A percentile compares a stretch with the other conserved stretches of the same genome.
Evolutionary conservation across 495 filamentous ascomycete species (phyloP).

Genomic region (Lophiostoma macrostomum): DNA sequence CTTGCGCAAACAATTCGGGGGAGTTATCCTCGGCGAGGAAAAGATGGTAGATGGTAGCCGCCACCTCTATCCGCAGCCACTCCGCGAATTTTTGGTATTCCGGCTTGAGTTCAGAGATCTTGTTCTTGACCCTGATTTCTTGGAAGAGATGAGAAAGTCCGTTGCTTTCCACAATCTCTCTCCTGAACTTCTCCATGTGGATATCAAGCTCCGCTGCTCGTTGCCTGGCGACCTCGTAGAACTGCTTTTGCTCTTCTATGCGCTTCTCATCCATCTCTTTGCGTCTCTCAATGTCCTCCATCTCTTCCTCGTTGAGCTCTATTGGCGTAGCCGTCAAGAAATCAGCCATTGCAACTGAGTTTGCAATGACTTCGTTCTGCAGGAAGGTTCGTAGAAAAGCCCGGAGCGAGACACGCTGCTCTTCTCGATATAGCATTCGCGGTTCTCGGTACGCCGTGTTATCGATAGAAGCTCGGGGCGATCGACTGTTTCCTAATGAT

Average conservation of each 20-base stretch:
- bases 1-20: constrained; percentile 89
- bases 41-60: constrained; percentile 93
- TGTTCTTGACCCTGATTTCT: constrained; percentile 84
- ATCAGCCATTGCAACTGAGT: constrained; percentile 73
- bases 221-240: constrained; percentile 91
- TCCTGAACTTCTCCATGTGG: constrained; percentile 87
- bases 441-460: constrained; percentile 30
- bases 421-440: constrained; percentile 73
- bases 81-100: constrained; percentile 98
- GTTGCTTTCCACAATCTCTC: constrained; percentile 75
- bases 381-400: constrained; percentile 83
- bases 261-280: constrained; percentile 84
- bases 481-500: constrained; percentile 39
- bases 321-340: constrained; percentile 73
- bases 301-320: constrained; percentile 73
- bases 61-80: constrained; percentile 96
- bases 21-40: constrained; percentile 98
- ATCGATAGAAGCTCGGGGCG: constrained; percentile 53
- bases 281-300: constrained; percentile 70
- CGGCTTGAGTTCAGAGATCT: constrained; percentile 79
- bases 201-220: constrained; percentile 90
- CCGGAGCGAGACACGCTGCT: constrained; percentile 84
- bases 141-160: constrained; percentile 89
- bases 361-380: constrained; percentile 77
- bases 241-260: constrained; percentile 85